phyloP scores from a whole-genome alignment of 345 rosid species.

The Brassica cretica region DNA sequence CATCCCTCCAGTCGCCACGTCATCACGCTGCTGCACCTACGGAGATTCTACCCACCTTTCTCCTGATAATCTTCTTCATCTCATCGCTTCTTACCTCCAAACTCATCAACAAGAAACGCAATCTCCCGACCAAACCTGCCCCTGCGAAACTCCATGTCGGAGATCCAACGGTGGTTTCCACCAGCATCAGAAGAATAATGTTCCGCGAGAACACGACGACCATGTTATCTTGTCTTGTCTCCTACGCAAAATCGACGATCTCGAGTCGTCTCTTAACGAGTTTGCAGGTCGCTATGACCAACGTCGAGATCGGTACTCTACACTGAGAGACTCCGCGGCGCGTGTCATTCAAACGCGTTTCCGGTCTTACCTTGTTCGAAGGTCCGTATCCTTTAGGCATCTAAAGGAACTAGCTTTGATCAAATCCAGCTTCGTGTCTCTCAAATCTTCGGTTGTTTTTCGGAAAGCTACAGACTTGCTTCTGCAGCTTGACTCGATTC shows the following conservation, averaged over 20 bases:
- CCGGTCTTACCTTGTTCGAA: conserved; percentile 66
- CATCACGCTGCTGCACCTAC: conserved; percentile 39
- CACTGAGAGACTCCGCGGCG: conserved; percentile 74
- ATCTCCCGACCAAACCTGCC: conserved; percentile 26
- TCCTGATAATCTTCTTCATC: conserved; percentile 55
- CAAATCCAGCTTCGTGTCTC: conserved; percentile 50
- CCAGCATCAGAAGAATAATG: conserved; percentile 3
- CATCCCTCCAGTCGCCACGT: conserved; percentile 19
- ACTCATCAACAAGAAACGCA: conserved; percentile 41
- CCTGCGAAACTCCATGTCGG: background rate
- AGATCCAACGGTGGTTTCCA: no score
- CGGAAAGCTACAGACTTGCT: conserved; percentile 61
- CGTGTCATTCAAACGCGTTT: conserved; percentile 79
- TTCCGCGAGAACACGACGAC: conserved; percentile 29
- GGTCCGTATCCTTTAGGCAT: conserved; percentile 76
- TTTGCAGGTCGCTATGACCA: conserved; percentile 33
- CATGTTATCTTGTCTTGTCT: conserved; percentile 48
- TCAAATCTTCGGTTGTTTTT: conserved; percentile 47
- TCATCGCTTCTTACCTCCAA: conserved; percentile 50
- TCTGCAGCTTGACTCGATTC: conserved; percentile 51
- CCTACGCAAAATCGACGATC: conserved; percentile 55
- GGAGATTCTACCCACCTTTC: conserved; percentile 29
- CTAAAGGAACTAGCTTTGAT: conserved; percentile 73
- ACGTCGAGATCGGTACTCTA: conserved; percentile 25
- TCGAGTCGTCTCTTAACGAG: conserved; percentile 49